phyloP scores from a whole-genome alignment of 371 early-diverging fungal genomes.

The Mucor plumbeus region DNA sequence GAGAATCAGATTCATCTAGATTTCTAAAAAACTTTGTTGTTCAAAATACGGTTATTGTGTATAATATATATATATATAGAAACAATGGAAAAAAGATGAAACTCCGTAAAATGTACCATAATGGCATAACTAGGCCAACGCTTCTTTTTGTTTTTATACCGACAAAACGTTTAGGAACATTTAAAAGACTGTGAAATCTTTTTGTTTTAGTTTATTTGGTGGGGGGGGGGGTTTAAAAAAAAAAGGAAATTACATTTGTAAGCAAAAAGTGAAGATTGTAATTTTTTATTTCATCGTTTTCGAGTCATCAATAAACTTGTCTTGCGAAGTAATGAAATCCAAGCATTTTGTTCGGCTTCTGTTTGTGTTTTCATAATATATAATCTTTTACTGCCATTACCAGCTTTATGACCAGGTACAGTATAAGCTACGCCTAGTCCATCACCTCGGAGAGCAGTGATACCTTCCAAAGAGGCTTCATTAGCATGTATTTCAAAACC shows the following conservation, averaged over 20 bases:
- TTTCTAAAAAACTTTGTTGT: background rate
- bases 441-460: background rate
- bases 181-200: background rate
- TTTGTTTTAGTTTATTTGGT: too few relatives aligned
- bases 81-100: background rate
- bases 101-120: background rate
- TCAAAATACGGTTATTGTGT: background rate
- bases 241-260: too few relatives aligned
- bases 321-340: slow-evolving; percentile 23
- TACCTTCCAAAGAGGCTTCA: background rate
- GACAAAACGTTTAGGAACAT: background rate
- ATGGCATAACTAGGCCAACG: background rate
- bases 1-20: background rate
- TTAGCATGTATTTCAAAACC: slow-evolving; percentile 22
- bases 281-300: slow-evolving; percentile 3
- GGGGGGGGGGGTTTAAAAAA: too few relatives aligned
- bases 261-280: background rate
- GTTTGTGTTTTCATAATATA: slow-evolving; percentile 23
- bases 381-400: slow-evolving; percentile 11
- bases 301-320: slow-evolving; percentile 3
- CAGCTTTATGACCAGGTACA: slow-evolving; percentile 13
- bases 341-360: slow-evolving; percentile 30
- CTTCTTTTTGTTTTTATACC: background rate
- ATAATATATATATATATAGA: too few relatives aligned
- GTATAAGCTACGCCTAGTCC: background rate